Evolutionary conservation across 768 basidiomycete species (phyloP).

Genomic region (Rhodotorula babjevae): DNA sequence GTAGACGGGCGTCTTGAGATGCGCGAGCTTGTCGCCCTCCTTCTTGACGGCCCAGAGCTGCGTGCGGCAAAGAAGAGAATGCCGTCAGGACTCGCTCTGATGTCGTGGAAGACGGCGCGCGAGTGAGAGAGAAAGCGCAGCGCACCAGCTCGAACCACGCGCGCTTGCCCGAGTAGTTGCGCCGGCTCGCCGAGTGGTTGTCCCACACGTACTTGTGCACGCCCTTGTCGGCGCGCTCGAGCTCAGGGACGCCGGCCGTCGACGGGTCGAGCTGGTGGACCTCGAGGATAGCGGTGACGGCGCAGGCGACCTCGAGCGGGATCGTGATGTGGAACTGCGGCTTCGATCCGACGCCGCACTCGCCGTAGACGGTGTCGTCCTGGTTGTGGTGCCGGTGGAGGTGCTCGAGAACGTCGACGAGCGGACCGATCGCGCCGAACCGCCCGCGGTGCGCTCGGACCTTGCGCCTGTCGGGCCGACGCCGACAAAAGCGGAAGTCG

Average conservation of each 20-base stretch:
- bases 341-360: accelerated
- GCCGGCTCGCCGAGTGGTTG: not conserved
- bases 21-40: not conserved
- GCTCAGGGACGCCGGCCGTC: not conserved
- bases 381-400: not conserved
- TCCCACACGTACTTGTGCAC: not conserved
- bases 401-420: not conserved
- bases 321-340: not conserved
- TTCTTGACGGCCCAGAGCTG: not conserved
- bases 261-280: not conserved
- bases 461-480: no score
- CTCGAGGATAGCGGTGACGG: not conserved
- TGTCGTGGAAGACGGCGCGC: no score
- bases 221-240: not conserved
- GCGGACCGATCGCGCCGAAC: not conserved
- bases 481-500: no score
- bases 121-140: not conserved
- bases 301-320: constrained; percentile 9
- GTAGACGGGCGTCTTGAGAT: not conserved
- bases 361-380: accelerated
- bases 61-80: no score
- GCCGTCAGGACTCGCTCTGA: no score
- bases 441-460: no score
- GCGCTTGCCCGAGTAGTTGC: no score
- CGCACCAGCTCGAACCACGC: not conserved